Percentiles rank a stretch among this genome's conserved stretches.
phyloP scores from a whole-genome alignment of 306 rosid genomes.

The Vigna angularis region DNA sequence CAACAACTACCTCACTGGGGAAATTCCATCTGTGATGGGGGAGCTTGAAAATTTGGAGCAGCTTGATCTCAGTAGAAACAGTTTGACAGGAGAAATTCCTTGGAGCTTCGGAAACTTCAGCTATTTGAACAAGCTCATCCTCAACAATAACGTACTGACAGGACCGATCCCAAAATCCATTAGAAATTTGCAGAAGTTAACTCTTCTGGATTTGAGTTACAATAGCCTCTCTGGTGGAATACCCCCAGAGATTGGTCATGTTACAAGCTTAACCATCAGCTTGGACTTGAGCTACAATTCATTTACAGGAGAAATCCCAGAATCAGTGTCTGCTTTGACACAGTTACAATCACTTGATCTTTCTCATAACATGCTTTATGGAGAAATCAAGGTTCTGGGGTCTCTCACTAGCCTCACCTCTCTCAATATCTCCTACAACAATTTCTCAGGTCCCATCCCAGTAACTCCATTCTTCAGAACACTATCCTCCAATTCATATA shows the following conservation, averaged over 20 bases:
- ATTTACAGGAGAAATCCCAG: slow-evolving; percentile 83
- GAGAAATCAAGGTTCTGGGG: slow-evolving; percentile 76
- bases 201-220: slow-evolving; percentile 88
- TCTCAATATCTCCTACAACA: slow-evolving; percentile 83
- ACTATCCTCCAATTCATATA: slow-evolving; percentile 65
- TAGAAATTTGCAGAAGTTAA: slow-evolving; percentile 73
- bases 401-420: slow-evolving; percentile 82
- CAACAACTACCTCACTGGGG: slow-evolving; percentile 77
- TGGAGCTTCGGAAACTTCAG: slow-evolving; percentile 88
- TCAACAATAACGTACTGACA: slow-evolving; percentile 75
- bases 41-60: slow-evolving; percentile 91
- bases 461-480: slow-evolving; percentile 86
- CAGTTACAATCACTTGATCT: slow-evolving; percentile 90
- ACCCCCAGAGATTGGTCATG: slow-evolving; percentile 75
- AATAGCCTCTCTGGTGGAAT: slow-evolving; percentile 80
- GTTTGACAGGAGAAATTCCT: slow-evolving; percentile 83
- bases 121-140: slow-evolving; percentile 89
- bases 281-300: slow-evolving; percentile 83
- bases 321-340: slow-evolving; percentile 66
- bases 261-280: slow-evolving; percentile 90
- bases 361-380: slow-evolving; percentile 76
- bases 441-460: slow-evolving; percentile 94
- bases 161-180: slow-evolving; percentile 84
- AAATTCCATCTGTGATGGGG: slow-evolving; percentile 74
- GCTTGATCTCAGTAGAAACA: slow-evolving; percentile 90